Evolutionary conservation across 176 grass and related monocot genomes (phyloP).

Genomic region (Hsuehochloa calcarea): DNA sequence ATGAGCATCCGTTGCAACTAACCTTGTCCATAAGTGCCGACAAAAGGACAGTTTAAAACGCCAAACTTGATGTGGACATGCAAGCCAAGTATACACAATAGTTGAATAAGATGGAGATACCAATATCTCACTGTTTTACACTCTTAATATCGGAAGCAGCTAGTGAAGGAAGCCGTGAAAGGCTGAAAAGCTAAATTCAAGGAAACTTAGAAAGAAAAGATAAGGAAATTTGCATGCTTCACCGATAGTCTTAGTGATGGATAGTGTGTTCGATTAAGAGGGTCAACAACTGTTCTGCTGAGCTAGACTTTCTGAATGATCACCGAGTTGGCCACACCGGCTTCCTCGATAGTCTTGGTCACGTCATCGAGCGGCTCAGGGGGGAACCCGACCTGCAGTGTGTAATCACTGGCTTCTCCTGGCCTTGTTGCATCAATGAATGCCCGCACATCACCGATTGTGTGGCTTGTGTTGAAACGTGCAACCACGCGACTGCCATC

Average conservation of each 20-base stretch:
- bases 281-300: neutral
- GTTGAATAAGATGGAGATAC: conserved; percentile 22
- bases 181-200: conserved; percentile 8
- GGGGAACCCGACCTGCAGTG: conserved; percentile 72
- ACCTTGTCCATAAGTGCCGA: neutral
- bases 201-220: neutral
- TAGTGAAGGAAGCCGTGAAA: neutral
- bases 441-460: conserved; percentile 62
- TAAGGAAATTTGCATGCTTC: conserved; percentile 18
- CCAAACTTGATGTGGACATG: conserved; percentile 31
- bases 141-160: conserved; percentile 1
- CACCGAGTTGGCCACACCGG: conserved; percentile 76
- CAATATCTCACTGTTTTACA: conserved; percentile 30
- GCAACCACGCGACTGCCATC: conserved; percentile 77
- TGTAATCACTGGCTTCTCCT: conserved; percentile 51
- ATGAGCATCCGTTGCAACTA: conserved; percentile 17
- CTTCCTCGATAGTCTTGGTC: conserved; percentile 80
- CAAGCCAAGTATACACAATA: conserved; percentile 41
- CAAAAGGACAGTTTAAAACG: conserved; percentile 21
- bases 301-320: conserved; percentile 76
- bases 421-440: conserved; percentile 72
- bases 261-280: neutral
- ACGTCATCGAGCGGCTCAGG: conserved; percentile 68
- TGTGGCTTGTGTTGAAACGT: conserved; percentile 80
- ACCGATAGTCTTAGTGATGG: too few species aligned